Conservation (phyloP, 164 flowering plant species). For the Nymphaea thermarum region DNA sequence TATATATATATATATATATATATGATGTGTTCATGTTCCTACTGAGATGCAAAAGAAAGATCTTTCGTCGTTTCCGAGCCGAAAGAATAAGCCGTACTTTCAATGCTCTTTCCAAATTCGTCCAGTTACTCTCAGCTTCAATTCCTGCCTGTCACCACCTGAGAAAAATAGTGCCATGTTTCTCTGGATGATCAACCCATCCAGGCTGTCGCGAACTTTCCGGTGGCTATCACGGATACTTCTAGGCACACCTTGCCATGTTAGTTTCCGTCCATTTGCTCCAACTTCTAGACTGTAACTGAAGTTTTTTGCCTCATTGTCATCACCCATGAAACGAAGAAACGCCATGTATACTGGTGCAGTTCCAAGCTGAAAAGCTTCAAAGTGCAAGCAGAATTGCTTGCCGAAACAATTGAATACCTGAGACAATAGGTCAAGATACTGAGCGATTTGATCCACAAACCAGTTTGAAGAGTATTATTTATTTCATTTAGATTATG, state of each 20-base stretch:
- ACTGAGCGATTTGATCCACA: no score
- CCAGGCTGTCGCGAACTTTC: constrained; percentile 36
- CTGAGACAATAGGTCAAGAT: constrained; percentile 6
- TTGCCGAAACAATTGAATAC: constrained; percentile 41
- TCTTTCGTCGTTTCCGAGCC: no score
- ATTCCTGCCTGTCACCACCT: constrained; percentile 29
- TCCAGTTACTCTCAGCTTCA: constrained; percentile 36
- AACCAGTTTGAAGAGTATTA: no score
- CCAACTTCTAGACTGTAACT: constrained; percentile 40
- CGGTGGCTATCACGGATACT: constrained; percentile 37
- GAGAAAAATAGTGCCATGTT: constrained; percentile 42
- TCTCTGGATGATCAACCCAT: constrained; percentile 34
- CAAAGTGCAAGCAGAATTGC: constrained; percentile 46
- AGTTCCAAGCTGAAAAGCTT: constrained; percentile 37
- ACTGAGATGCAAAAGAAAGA: no score
- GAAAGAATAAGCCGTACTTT: background rate
- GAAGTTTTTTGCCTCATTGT: constrained; percentile 31
- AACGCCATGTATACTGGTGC: constrained; percentile 45
- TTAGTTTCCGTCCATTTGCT: constrained; percentile 26
- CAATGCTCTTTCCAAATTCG: constrained; percentile 40
- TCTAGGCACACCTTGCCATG: constrained; percentile 44
- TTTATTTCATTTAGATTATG: background rate
- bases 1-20: no score
- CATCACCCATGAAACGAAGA: constrained; percentile 43
- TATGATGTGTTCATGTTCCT: no score